Conservation (phyloP, 225 moss, liverwort and hornwort species). For the Marchantia paleacea region DNA sequence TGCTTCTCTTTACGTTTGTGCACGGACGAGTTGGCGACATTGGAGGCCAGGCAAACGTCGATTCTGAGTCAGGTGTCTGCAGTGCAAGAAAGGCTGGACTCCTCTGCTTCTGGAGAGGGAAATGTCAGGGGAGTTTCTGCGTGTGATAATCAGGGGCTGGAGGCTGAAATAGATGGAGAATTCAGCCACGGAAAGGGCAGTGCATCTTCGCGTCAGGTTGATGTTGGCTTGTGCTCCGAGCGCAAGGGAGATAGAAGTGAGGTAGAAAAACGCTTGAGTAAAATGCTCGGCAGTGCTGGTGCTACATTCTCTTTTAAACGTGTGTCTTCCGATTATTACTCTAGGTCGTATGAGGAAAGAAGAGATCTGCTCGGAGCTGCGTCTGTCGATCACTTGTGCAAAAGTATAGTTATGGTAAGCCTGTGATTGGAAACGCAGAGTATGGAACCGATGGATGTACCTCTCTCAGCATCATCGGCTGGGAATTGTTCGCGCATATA, state of each 20-base stretch:
- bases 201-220: neutral
- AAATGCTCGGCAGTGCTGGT: conserved; percentile 46
- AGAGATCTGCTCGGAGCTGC: conserved; percentile 76
- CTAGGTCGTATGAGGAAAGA: conserved; percentile 66
- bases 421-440: neutral
- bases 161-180: neutral
- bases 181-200: neutral
- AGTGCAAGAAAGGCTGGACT: neutral
- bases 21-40: conserved; percentile 1
- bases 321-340: conserved; percentile 79
- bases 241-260: neutral
- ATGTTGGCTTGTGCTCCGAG: neutral
- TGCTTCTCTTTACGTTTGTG: neutral
- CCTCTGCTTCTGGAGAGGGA: neutral
- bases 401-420: conserved; percentile 93
- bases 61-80: conserved; percentile 27
- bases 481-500: neutral
- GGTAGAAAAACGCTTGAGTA: conserved; percentile 57
- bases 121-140: neutral
- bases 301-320: conserved; percentile 62
- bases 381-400: conserved; percentile 89
- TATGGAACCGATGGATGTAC: neutral
- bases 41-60: conserved; percentile 33
- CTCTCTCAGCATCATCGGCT: neutral
- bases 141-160: neutral